Evolutionary conservation across 192 early-diverging fungal species (phyloP), one percentile per base, ranked within the genome.

Genomic region (Linnemannia exigua): DNA sequence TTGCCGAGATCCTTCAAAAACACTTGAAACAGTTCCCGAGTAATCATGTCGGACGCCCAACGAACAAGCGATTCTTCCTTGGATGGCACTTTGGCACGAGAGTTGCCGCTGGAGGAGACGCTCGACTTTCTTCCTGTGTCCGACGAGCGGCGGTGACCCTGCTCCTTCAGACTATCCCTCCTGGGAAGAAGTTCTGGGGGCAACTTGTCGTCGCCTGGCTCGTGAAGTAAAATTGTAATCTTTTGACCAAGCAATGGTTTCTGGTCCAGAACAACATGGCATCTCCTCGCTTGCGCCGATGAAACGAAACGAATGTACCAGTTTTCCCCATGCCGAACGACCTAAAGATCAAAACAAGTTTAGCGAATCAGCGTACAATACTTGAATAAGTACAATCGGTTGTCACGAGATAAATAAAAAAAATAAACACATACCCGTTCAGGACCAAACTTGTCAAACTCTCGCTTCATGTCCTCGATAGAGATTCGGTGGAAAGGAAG

Each of bases 261-360:
- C 25, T 88, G 78, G 50, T 88, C 75, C 36, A 81, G 69, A 31
- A 87, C 84, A 35, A 86, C 87, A 70, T 87, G 81, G 9, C 88
- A 89, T 25, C 80, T 80, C 31, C 87, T 82, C 19, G 91, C 91
- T 15, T 85, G 77, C 7, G 73, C 79, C 19, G 81, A n/a, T 16
- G 91, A 90, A 16, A 88, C 88, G 72, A 91, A 91, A 15, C 89
- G 82, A 25, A 91, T 85, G 51, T 88, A 85, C 91, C 91, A 91
- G 58, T 91, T 86, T 8, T 91, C 91, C 54, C 81, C 88, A 85
- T 91, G 88, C n/a, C 89, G 89, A 47, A 88, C 90, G 38, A 91
- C 81, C 88, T 91, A 71, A 35, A 38, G n/a, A 74, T 14, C 16
- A 33, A 52, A 78, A 52, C 19, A 36, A 19, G 50, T 11, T 47